These are phyloP conservation scores for Leccinum cinnamomeum DNA, from an alignment of 1,284 basidiomycete species.

Conservation along the genomic window DNA sequence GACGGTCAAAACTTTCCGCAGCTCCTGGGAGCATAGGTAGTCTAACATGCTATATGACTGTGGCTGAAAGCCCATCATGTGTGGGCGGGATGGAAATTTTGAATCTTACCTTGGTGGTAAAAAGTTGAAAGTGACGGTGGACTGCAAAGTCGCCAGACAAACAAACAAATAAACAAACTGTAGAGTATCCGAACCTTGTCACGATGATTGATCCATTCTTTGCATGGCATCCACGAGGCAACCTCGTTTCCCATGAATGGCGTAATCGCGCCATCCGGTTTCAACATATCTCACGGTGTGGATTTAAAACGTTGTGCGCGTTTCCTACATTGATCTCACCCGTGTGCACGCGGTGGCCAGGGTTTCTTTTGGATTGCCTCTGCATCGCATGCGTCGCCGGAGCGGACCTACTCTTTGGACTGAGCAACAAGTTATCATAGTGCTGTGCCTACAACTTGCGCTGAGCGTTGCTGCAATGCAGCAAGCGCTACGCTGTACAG, in stretches of 20 bases:
- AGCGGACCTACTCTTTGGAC: not conserved
- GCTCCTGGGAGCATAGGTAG: conserved; percentile 25
- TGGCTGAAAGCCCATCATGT: conserved; percentile 19
- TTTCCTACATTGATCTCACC: conserved; percentile 10
- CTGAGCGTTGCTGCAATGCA: not conserved
- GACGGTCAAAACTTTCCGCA: conserved; percentile 18
- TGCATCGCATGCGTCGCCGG: not conserved
- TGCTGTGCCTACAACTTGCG: not conserved
- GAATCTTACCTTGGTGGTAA: conserved; percentile 2
- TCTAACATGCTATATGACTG: conserved; percentile 27
- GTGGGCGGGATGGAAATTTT: not conserved
- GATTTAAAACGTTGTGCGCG: conserved; percentile 18
- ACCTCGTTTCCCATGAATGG: conserved; percentile 28
- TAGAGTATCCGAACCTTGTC: not conserved
- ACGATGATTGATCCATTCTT: not conserved
- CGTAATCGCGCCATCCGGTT: conserved; percentile 25
- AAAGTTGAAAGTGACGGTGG: not conserved
- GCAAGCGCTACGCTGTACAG: not conserved
- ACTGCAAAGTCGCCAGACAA: not conserved
- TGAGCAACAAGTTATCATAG: not conserved
- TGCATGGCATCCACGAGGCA: conserved; percentile 27
- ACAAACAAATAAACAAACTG: not conserved
- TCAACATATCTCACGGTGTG: conserved; percentile 25
- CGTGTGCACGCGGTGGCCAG: conserved; percentile 1
- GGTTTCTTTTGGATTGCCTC: not conserved